A percentile compares a stretch with the other conserved stretches of the same genome.
These are phyloP conservation scores for Helicocarpus griseus DNA, from an alignment of 2,329 filamentous ascomycete species.

Conservation along the genomic window DNA sequence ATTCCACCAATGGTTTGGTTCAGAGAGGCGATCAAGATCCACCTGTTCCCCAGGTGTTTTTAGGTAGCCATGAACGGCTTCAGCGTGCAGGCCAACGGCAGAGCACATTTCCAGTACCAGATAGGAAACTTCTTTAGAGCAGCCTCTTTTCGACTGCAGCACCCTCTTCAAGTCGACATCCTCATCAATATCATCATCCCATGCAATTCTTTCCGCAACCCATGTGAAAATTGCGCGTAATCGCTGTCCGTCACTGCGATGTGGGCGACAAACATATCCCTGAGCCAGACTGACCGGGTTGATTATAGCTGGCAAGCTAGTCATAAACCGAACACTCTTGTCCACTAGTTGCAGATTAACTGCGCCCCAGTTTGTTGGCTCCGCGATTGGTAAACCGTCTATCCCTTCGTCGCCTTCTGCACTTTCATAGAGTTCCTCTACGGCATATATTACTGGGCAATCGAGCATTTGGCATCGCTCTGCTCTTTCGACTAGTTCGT, in stretches of 20 bases:
- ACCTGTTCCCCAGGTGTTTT: conserved; percentile 78
- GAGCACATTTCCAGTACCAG: conserved; percentile 89
- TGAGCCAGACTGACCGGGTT: conserved; percentile 77
- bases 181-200: conserved; percentile 89
- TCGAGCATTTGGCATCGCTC: conserved; percentile 95
- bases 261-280: conserved; percentile 85
- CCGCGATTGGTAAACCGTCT: conserved; percentile 71
- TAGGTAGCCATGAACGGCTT: conserved; percentile 80
- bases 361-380: conserved; percentile 69
- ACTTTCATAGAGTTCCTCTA: conserved; percentile 77
- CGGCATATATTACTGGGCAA: conserved; percentile 74
- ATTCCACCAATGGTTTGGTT: conserved; percentile 97
- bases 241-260: conserved; percentile 86
- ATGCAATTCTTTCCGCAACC: conserved; percentile 88
- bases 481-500: conserved; percentile 72
- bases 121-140: conserved; percentile 77
- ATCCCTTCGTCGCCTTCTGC: conserved; percentile 84
- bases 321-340: conserved; percentile 89
- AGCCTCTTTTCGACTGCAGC: conserved; percentile 73
- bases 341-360: conserved; percentile 82
- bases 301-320: conserved; percentile 68
- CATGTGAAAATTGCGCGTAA: conserved; percentile 93
- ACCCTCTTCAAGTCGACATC: conserved; percentile 69
- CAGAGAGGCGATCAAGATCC: conserved; percentile 72
- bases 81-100: conserved; percentile 77